Base-by-base conservation (phyloP, 371 early-diverging fungal genomes). In the Haplosporangium sp. region DNA sequence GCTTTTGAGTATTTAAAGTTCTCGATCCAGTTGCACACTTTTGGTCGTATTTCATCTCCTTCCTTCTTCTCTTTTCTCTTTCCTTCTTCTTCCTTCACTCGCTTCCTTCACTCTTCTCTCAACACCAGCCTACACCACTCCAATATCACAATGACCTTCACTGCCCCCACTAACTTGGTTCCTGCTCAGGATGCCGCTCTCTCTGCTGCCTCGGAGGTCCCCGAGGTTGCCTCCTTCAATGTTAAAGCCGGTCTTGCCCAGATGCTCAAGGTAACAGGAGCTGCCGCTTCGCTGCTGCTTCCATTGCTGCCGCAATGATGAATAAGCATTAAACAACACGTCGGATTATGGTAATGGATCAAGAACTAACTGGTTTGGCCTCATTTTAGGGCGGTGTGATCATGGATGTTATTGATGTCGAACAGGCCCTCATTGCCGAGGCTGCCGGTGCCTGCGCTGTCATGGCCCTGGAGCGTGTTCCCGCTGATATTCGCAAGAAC, bases 381-480 rank as follows among this genome's bases (percentile, higher is more conserved):
- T 29, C 29, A 2, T 29, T 29, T 41, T 66, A 95, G 95, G 96
- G 96, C 68, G 98, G 99, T 80, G 99, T 98, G 45, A 98, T 98
- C 82, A 98, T 98, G 99, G 99, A 98, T 84, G 98, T 97, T 48
- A 91, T 97, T 69, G 91, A 98, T 75, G 96, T 93, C 64, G 96
- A 98, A 81, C 98, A 98, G 85, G 99, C 99, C 29, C 89, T 94
- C 55, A 97, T 98, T 74, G 98, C 99, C 61, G 98, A 98, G 86
- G 95, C 94, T 73, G 99, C 99, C 64, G 99, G 99, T 82, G 99
- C 99, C 57, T 92, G 93, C 76, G 99, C 99, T 72, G 99, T 97
- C 77, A 97, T 97, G 97, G 99, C 99, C 41, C 87, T 98, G 74
- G 99, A 98, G 86, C 94, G 97, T 69, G 98, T 98, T 21, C 99